Evolutionary conservation across 2,329 filamentous ascomycete genomes (phyloP).

Genomic region (Talaromyces sp.): DNA sequence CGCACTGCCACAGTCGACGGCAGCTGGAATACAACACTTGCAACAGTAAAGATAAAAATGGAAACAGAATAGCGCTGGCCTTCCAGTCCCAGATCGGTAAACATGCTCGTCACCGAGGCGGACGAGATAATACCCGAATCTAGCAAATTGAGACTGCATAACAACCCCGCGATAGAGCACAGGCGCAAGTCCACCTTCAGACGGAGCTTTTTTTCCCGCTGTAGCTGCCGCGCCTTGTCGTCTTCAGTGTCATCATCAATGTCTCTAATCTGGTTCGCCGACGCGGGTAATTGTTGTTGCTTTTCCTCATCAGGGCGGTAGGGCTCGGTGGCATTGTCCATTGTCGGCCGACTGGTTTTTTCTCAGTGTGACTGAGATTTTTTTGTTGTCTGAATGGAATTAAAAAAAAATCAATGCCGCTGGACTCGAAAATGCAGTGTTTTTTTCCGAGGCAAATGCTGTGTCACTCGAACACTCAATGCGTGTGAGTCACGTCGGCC

Average conservation of each 20-base stretch:
- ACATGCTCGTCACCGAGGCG: constrained; percentile 65
- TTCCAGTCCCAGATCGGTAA: constrained; percentile 57
- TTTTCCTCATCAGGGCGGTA: neutral
- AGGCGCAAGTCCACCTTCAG: constrained; percentile 63
- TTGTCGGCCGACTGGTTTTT: neutral
- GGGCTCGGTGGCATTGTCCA: constrained; percentile 3
- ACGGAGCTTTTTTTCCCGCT: constrained; percentile 46
- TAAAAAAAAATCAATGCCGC: neutral
- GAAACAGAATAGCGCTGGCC: constrained; percentile 64
- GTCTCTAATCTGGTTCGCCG: constrained; percentile 1
- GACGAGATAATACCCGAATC: constrained; percentile 66
- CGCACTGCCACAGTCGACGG: constrained; percentile 64
- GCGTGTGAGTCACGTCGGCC: neutral
- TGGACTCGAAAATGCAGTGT: neutral
- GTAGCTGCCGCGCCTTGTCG: constrained; percentile 10
- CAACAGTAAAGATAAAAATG: constrained; percentile 69
- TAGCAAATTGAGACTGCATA: constrained; percentile 64
- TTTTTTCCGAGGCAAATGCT: neutral
- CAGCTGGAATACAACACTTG: constrained; percentile 63
- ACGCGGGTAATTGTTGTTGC: neutral
- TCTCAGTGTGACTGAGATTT: neutral
- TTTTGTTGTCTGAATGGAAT: neutral
- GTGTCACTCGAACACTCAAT: neutral
- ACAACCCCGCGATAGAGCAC: constrained; percentile 65
- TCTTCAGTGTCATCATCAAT: constrained; percentile 11